phyloP scores from a whole-genome alignment of 2,329 filamentous ascomycete genomes.

The Ophiognomonia clavigignenti-juglandacearum region DNA sequence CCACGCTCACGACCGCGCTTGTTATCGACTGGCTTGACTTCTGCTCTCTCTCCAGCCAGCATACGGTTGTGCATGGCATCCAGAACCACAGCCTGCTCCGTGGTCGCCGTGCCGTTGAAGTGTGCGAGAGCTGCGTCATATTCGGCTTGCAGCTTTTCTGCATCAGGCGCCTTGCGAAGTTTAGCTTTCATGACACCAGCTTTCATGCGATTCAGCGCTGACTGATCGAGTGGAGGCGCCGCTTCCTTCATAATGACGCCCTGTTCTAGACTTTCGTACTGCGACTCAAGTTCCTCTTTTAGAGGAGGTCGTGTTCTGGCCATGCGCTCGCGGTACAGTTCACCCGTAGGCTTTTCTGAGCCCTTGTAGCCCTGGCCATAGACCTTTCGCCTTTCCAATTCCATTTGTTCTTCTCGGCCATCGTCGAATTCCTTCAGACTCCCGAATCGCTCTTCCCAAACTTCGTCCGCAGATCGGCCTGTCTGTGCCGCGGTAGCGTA shows the following conservation, averaged over 20 bases:
- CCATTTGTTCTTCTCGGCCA: conserved; percentile 86
- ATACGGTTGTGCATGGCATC: conserved; percentile 86
- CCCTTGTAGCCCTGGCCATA: conserved; percentile 83
- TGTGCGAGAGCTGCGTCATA: conserved; percentile 72
- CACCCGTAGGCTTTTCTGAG: conserved; percentile 82
- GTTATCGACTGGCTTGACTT: conserved; percentile 73
- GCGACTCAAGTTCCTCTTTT: conserved; percentile 27
- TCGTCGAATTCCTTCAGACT: conserved; percentile 83
- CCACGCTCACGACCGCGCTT: conserved; percentile 82
- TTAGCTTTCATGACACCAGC: conserved; percentile 97
- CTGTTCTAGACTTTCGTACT: conserved; percentile 39
- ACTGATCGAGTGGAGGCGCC: conserved; percentile 62
- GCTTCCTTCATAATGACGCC: conserved; percentile 53
- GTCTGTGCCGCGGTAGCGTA: conserved; percentile 75
- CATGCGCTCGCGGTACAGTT: conserved; percentile 75
- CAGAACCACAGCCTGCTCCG: conserved; percentile 69
- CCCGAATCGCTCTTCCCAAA: conserved; percentile 79
- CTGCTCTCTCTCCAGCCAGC: conserved; percentile 67
- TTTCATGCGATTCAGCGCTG: conserved; percentile 79
- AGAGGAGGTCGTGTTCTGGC: conserved; percentile 44
- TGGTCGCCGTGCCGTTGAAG: conserved; percentile 43
- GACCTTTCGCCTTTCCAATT: conserved; percentile 74
- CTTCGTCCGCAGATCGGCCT: conserved; percentile 68
- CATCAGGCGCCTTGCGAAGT: conserved; percentile 71
- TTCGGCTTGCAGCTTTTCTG: conserved; percentile 70